phyloP scores from a whole-genome alignment of 352 stramenopile genomes.

The Albugo candida region DNA sequence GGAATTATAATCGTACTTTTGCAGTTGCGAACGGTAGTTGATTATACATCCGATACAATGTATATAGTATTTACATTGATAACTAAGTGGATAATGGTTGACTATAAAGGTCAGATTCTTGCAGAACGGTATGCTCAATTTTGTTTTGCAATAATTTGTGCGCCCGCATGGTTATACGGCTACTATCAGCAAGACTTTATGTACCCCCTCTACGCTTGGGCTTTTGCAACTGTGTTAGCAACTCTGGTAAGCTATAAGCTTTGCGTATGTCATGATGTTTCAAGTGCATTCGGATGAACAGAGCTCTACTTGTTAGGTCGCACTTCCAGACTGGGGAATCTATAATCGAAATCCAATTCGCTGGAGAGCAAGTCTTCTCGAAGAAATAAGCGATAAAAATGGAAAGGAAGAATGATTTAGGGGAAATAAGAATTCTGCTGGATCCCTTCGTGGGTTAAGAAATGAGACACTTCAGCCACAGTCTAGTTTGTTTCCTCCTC shows the following conservation, averaged over 20 bases:
- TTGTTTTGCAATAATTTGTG: slow-evolving; percentile 57
- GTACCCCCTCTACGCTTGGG: slow-evolving; percentile 57
- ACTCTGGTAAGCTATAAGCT: slow-evolving; percentile 21
- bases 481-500: slow-evolving; percentile 5
- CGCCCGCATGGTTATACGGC: slow-evolving; percentile 66
- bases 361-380: slow-evolving; percentile 54
- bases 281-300: not conserved
- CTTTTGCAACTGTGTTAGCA: slow-evolving; percentile 26
- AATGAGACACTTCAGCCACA: too few species aligned
- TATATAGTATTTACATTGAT: too few species aligned
- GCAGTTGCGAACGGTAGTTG: not conserved
- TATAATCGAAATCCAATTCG: slow-evolving; percentile 74
- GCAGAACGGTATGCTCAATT: slow-evolving; percentile 38
- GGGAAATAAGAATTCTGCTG: too few species aligned
- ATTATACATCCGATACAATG: too few species aligned
- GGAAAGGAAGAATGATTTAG: slow-evolving; percentile 21
- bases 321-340: slow-evolving; percentile 64
- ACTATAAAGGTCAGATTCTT: slow-evolving; percentile 69
- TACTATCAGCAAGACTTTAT: slow-evolving; percentile 69
- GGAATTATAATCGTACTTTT: slow-evolving; percentile 9
- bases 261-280: not conserved
- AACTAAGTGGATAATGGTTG: slow-evolving; percentile 28
- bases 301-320: slow-evolving; percentile 15
- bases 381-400: slow-evolving; percentile 16
- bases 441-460: too few species aligned